Base-by-base conservation (phyloP, 139 green algal genomes). In the Chlorella sorokiniana region DNA sequence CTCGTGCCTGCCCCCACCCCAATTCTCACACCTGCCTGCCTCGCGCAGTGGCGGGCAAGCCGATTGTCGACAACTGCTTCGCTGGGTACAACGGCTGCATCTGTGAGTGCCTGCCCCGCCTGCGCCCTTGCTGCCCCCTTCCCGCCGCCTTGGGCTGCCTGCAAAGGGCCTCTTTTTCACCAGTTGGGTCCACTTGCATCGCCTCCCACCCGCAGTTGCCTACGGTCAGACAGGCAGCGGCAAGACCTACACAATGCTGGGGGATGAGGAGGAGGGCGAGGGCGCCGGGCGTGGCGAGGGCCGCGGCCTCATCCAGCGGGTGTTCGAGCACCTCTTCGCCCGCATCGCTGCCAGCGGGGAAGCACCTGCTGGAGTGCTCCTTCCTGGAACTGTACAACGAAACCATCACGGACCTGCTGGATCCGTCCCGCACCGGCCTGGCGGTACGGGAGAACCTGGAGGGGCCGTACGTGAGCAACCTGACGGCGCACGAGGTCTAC, bases 331-430 rank as follows among this genome's bases (percentile, higher is more conserved):
- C 67, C 79, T 98, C 4, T 98, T 97, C 64, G n/a, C 65, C 22
- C 74, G 63, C 38, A 86, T 68, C 29, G 59, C 75, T 0, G n/a
- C 71, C 40, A 59, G 59, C 27, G 59, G 75, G 59, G 52, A 52
- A 82, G 62, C 59, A 63, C 65, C 79, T 74, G 44, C 64, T 85
- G 37, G 48, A 73, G 41, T 87, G 81, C 78, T 81, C 48, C 4
- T 87, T 88, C 45, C 37, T 98, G 40, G 93, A 99, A 90, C 98
- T 98, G 52, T 99, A 99, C 91, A 99, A 99, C 81, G 96, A 99
- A 86, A 90, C 86, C 51, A 93, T 98, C 40, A 92, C 86, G 10
- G 95, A 99, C 81, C 87, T 98, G 67, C 78, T 97, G 29, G 86
- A 88, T 70, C 87, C 91, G 29, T 65, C 22, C 25, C 79, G 79